Percentiles rank a stretch among this genome's conserved stretches.
phyloP scores from a whole-genome alignment of 129 eudicot species.

The sunflower (Helianthus annuus) region HanXRQr2.0-SUNRISE NC_035444.2:13905713-13906212 shows the following conservation, averaged over 20 bases:
- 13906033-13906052: slow-evolving; percentile 24
- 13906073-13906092: slow-evolving; percentile 30
- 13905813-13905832: no score
- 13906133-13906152: slow-evolving; percentile 1
- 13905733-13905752: no score
- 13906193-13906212: slow-evolving; percentile 25
- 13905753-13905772: no score
- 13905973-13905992: background rate
- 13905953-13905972: background rate
- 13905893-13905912: no score
- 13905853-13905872: no score
- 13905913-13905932: background rate
- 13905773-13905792: no score
- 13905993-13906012: background rate
- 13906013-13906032: slow-evolving; percentile 31
- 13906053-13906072: slow-evolving; percentile 34
- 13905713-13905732: no score
- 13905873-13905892: no score
- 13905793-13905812: no score
- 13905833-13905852: no score
- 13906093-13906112: slow-evolving; percentile 16
- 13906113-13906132: slow-evolving; percentile 32
- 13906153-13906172: slow-evolving; percentile 21
- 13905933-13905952: no score
- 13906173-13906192: background rate